These are phyloP conservation scores for Suillus plorans DNA, from an alignment of 768 basidiomycete genomes.

Conservation along the genomic window DNA sequence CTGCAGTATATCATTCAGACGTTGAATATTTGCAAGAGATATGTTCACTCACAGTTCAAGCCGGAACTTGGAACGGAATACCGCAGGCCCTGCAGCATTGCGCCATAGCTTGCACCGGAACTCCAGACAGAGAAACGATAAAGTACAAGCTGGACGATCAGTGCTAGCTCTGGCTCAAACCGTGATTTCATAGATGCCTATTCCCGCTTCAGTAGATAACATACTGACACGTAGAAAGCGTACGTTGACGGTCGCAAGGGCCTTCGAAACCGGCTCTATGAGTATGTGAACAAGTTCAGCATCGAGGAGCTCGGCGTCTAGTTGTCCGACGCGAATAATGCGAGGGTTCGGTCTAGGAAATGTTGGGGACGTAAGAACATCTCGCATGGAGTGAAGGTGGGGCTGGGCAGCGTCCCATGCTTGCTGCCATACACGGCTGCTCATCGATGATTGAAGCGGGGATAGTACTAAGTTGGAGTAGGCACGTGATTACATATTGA, in stretches of 20 bases:
- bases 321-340: constrained; percentile 82
- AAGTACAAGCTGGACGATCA: constrained; percentile 68
- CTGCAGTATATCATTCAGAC: constrained; percentile 42
- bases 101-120: constrained; percentile 78
- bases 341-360: constrained; percentile 36
- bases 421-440: constrained; percentile 46
- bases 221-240: constrained; percentile 22
- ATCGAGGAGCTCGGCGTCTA: constrained; percentile 90
- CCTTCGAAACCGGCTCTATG: constrained; percentile 75
- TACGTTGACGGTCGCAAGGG: constrained; percentile 69
- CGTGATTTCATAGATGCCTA: constrained; percentile 58
- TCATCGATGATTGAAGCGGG: constrained; percentile 2
- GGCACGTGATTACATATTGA: constrained; percentile 17
- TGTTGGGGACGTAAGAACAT: constrained; percentile 33
- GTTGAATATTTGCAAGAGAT: not conserved
- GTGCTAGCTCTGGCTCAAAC: constrained; percentile 71
- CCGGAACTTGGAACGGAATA: constrained; percentile 40
- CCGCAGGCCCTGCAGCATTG: constrained; percentile 74
- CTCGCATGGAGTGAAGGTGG: constrained; percentile 47
- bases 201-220: constrained; percentile 19
- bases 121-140: constrained; percentile 87
- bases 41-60: constrained; percentile 20
- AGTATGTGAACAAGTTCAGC: constrained; percentile 81
- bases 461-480: not conserved
- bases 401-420: constrained; percentile 66